Percentiles rank a stretch among this genome's conserved stretches.
These are phyloP conservation scores for Inosperma sp. DNA, from an alignment of 768 basidiomycete species.

Conservation along the genomic window DNA sequence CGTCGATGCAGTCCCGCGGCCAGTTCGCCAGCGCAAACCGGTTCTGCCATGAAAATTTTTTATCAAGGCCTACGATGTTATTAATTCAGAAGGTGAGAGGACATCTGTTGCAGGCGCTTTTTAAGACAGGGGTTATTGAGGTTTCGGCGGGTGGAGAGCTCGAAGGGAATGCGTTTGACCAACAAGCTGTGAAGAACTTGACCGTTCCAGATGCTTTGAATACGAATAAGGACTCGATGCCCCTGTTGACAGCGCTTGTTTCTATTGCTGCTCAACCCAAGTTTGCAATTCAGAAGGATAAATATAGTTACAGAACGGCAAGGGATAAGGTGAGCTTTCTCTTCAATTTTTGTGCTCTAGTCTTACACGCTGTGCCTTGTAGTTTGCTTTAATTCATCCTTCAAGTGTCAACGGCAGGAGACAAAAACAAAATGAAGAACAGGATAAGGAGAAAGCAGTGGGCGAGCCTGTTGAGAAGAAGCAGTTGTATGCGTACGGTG, in stretches of 20 bases:
- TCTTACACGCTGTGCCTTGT: constrained; percentile 11
- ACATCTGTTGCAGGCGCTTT: constrained; percentile 72
- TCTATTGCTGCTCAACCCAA: constrained; percentile 86
- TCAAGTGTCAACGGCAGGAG: constrained; percentile 81
- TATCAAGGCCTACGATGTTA: constrained; percentile 79
- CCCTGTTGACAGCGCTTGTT: constrained; percentile 78
- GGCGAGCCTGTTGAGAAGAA: constrained; percentile 43
- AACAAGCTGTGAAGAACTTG: constrained; percentile 24
- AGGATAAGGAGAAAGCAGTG: constrained; percentile 5
- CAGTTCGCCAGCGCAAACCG: constrained; percentile 62
- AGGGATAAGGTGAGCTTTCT: constrained; percentile 68
- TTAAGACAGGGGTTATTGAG: constrained; percentile 76
- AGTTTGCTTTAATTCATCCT: constrained; percentile 79
- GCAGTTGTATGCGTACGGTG: constrained; percentile 75
- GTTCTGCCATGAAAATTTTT: constrained; percentile 83
- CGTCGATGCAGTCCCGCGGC: constrained; percentile 59
- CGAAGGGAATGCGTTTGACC: neutral
- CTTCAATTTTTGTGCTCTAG: constrained; percentile 3
- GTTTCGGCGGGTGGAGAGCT: constrained; percentile 68
- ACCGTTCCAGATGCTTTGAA: constrained; percentile 66
- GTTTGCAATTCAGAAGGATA: constrained; percentile 74
- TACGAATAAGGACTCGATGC: constrained; percentile 64
- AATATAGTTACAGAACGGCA: constrained; percentile 64
- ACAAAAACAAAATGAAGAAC: constrained; percentile 32
- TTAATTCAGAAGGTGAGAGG: constrained; percentile 76